Evolutionary conservation across 1,139 yeast genomes (phyloP), one percentile per base, ranked within the genome.

Genomic region (Suhomyces ambrosiae): DNA sequence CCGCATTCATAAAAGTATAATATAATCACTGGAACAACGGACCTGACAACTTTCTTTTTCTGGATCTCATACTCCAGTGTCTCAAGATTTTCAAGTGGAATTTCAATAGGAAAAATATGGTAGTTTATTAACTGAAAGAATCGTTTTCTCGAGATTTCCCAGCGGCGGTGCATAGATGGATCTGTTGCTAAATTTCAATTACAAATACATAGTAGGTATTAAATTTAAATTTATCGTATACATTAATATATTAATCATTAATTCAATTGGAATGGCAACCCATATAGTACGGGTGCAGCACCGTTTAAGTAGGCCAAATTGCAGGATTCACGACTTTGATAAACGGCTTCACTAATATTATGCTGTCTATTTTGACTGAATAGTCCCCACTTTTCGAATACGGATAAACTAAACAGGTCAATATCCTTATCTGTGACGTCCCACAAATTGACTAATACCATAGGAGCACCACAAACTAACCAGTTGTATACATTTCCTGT

Each of bases 371-470:
- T 40, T 6, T 47, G 50, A 1, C 53, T 57, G 11, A 71, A 54
- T 18, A 83, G 61, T 0, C 90, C 89, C 80, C 89, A 81, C 41
- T 70, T 65, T 9, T 74, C 73, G 48, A 88, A 73, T 26, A 85
- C 60, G 1, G 76, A 64, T 9, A 71, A 45, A 30, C 89, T 84
- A 51, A 89, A 88, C 49, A 71, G 74, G 60, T 92, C 97, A 38
- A 89, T 87, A 57, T 92, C 98, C 51, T 86, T 89, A 59, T 92
- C 98, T 0, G 97, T 92, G 4, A 92, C 97, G 60, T 89, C 97
- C 98, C 98, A 92, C 46, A 92, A 63, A 53, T 88, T 89, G 0
- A 88, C 96, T 28, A 92, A 64, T 2, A 88, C 73, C 80, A 86
- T 74, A 0, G 95, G 94, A 32, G 88, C 78, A 0, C 95, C 95